Base-by-base conservation (phyloP, 768 basidiomycete species). In the Lentinula aciculospora region DNA sequence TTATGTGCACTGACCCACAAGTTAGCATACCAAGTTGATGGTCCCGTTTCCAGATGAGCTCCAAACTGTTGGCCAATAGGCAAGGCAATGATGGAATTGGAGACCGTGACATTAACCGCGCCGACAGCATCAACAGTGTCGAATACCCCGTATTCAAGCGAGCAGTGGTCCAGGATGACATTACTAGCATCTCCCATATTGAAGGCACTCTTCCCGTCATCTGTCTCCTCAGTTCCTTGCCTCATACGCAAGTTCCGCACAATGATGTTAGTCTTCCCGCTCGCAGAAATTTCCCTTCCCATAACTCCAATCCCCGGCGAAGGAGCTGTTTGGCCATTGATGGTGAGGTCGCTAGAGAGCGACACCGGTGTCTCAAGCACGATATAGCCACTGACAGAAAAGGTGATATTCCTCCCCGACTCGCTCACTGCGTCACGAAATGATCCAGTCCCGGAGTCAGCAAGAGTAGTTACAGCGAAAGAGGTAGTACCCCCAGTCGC, bases 1-100 rank as follows among this genome's bases (percentile, higher is more conserved):
- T 65, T 65, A 45, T 65, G 64, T 31, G 62, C 64, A 47, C 59
- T 61, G 32, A 65, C 64, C 64, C 64, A 65, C 12, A 65, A 61
- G 54, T 65, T 65, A 0, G 60, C 56, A 56, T 63, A 65, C 64
- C 64, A 65, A 6, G 64, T 65, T 13, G 62, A 62, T 9, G 64
- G 64, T 15, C 64, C 64, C 3, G 64, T 65, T 56, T 65, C 64
- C 32, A 65, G 49, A 40, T 65, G 64, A 12, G 64, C 64, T 36
- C 64, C 64, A 46, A 65, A 65, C 56, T 63, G 64, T 45, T 65
- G 62, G 3, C 62, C 64, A 32, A 65, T 62, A 23, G 62, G 62
- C 36, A 62, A 49, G 23, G 62, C 64, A 48, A 65, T 61, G 25
- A 65, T 63, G 17, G 60, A 61, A 29, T 65, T 63, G 29, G 60